Percentiles rank a stretch among this genome's conserved stretches.
These are phyloP conservation scores for Aegilops tauschii DNA, from an alignment of 176 grass and related monocot species.

Conservation along the genomic window DNA sequence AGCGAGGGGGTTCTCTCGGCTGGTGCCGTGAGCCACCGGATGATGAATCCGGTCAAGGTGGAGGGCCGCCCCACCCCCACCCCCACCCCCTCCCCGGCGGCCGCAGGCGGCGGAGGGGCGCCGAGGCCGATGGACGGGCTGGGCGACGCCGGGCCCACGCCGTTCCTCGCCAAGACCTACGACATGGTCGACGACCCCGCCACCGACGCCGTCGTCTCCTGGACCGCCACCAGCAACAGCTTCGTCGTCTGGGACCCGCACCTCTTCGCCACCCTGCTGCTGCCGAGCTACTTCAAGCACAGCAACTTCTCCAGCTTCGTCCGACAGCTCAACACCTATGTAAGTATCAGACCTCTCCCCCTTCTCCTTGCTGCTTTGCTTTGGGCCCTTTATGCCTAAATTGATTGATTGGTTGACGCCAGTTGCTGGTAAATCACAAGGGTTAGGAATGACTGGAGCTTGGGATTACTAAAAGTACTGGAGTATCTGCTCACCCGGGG, in stretches of 20 bases:
- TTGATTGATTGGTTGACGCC: not conserved
- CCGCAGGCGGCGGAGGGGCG: slow-evolving; percentile 1
- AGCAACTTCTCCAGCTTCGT: slow-evolving; percentile 99
- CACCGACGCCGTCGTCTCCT: slow-evolving; percentile 68
- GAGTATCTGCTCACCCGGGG: not conserved
- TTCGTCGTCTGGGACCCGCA: slow-evolving; percentile 95
- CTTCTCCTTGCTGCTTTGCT: not conserved
- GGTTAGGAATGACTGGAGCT: not conserved
- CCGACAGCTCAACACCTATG: slow-evolving; percentile 94
- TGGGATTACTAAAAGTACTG: not conserved
- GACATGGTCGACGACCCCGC: slow-evolving; percentile 76
- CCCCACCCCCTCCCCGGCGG: not conserved
- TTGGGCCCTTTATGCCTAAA: not conserved
- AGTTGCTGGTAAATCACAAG: not conserved
- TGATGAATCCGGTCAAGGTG: slow-evolving; percentile 63
- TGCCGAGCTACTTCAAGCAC: slow-evolving; percentile 96
- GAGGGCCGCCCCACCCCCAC: slow-evolving; percentile 15
- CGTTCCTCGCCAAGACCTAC: slow-evolving; percentile 85
- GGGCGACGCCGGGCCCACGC: slow-evolving; percentile 65
- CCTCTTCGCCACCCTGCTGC: slow-evolving; percentile 53
- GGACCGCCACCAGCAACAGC: slow-evolving; percentile 64
- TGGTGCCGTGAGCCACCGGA: not conserved
- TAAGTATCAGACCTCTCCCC: slow-evolving; percentile 30
- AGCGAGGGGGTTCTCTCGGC: too few relatives aligned
- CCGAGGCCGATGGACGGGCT: slow-evolving; percentile 76